phyloP scores from a whole-genome alignment of 352 stramenopile genomes.

The Phytopythium boreale region DNA sequence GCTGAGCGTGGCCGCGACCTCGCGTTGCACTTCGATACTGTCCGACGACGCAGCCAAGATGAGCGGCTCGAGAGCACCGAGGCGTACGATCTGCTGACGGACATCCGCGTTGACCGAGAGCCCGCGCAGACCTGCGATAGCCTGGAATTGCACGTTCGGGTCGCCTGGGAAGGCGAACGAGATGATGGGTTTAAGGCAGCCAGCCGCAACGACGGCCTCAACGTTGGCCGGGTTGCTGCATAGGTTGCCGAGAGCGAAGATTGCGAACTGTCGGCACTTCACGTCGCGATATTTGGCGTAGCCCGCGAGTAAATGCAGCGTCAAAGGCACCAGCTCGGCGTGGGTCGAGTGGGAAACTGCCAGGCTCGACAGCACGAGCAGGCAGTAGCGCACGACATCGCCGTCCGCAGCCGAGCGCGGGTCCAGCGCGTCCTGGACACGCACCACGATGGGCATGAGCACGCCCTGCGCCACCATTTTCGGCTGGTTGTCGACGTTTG shows the following conservation, averaged over 20 bases:
- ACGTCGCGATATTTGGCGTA: slow-evolving; percentile 95
- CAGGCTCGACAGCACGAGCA: slow-evolving; percentile 94
- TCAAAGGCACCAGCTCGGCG: slow-evolving; percentile 66
- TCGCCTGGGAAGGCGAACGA: slow-evolving; percentile 93
- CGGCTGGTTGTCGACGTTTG: slow-evolving; percentile 92
- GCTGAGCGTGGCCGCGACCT: slow-evolving; percentile 93
- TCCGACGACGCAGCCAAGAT: slow-evolving; percentile 89
- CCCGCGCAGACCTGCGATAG: slow-evolving; percentile 91
- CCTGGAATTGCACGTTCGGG: slow-evolving; percentile 96
- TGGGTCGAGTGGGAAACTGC: slow-evolving; percentile 86
- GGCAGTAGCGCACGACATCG: slow-evolving; percentile 93
- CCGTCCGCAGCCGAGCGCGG: slow-evolving; percentile 91
- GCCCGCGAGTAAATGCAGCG: slow-evolving; percentile 85
- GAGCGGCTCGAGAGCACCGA: slow-evolving; percentile 93
- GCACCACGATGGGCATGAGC: slow-evolving; percentile 84
- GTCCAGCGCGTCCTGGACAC: slow-evolving; percentile 90
- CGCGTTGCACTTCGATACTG: slow-evolving; percentile 94
- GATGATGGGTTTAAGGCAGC: slow-evolving; percentile 92
- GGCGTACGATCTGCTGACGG: slow-evolving; percentile 87
- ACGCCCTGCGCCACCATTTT: slow-evolving; percentile 89
- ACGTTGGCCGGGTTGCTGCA: slow-evolving; percentile 92
- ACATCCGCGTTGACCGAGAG: slow-evolving; percentile 90
- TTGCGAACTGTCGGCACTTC: slow-evolving; percentile 95
- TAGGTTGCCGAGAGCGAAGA: slow-evolving; percentile 95
- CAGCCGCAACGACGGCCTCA: slow-evolving; percentile 82